A percentile compares a stretch with the other conserved stretches of the same genome.
Evolutionary conservation across 73 alveolate genomes (phyloP).

Genomic region (Paramecium sexaurelia): DNA sequence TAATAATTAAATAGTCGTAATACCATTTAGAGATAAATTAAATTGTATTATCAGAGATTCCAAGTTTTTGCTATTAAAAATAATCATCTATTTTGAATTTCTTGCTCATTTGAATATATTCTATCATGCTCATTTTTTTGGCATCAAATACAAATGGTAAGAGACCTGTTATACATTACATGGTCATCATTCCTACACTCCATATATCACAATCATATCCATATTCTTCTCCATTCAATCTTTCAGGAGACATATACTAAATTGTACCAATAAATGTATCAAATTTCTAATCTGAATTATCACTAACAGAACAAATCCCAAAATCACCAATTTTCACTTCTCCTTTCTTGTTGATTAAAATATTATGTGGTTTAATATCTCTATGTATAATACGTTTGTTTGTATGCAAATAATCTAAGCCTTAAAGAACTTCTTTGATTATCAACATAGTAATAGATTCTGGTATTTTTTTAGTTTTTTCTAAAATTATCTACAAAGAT

Average conservation of each 20-base stretch:
- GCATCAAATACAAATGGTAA: neutral
- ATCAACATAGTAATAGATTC: constrained; percentile 48
- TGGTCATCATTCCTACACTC: constrained; percentile 67
- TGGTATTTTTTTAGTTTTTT: constrained; percentile 28
- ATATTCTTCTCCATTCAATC: constrained; percentile 68
- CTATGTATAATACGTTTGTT: constrained; percentile 15
- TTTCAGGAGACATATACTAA: constrained; percentile 68
- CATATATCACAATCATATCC: constrained; percentile 62
- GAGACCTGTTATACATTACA: neutral
- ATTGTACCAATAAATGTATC: constrained; percentile 60
- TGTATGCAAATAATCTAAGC: constrained; percentile 36
- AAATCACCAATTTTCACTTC: constrained; percentile 52
- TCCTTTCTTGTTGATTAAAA: neutral
- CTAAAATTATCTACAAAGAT: neutral
- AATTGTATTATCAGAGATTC: neutral
- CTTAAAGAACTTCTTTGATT: constrained; percentile 4
- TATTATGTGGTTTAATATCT: constrained; percentile 55
- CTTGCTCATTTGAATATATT: constrained; percentile 4
- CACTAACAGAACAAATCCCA: constrained; percentile 58
- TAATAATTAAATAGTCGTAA: neutral
- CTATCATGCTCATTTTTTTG: constrained; percentile 60
- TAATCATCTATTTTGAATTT: constrained; percentile 48
- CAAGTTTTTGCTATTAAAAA: neutral
- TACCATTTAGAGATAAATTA: constrained; percentile 2
- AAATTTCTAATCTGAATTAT: constrained; percentile 65